These are phyloP conservation scores for Umbelopsis ramanniana DNA, from an alignment of 192 early-diverging fungal genomes.

Conservation along the genomic window DNA sequence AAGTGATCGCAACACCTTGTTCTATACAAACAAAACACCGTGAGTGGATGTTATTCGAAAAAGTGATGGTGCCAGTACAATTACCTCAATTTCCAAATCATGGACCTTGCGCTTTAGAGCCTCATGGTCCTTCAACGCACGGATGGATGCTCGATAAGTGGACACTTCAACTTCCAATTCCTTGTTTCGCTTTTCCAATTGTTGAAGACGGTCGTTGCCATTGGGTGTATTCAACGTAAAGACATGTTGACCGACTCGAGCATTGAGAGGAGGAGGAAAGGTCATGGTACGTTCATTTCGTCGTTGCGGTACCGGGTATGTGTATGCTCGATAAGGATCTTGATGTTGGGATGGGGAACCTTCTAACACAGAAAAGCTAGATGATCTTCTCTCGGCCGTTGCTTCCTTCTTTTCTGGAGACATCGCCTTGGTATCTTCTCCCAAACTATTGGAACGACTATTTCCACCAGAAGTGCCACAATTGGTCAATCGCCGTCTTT, in stretches of 20 bases:
- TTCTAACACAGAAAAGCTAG: conserved; percentile 14
- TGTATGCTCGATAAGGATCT: conserved; percentile 13
- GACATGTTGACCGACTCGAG: background rate
- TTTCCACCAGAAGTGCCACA: background rate
- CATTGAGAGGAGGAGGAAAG: background rate
- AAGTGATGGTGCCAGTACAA: too few relatives aligned
- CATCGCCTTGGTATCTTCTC: conserved; percentile 1
- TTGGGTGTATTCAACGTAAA: background rate
- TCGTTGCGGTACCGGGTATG: conserved; percentile 13
- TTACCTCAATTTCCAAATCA: conserved; percentile 40
- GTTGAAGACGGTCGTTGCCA: conserved; percentile 17
- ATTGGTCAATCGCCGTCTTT: conserved; percentile 13
- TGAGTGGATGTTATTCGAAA: too few relatives aligned
- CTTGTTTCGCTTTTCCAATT: conserved; percentile 18
- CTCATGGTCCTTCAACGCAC: background rate
- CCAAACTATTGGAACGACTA: conserved; percentile 6
- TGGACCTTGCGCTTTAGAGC: conserved; percentile 23
- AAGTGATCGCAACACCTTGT: conserved; percentile 32
- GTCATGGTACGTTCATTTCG: conserved; percentile 3
- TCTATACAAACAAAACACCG: conserved; percentile 18
- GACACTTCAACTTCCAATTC: conserved; percentile 23
- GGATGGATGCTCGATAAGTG: conserved; percentile 18
- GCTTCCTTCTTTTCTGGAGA: background rate
- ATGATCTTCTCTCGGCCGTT: conserved; percentile 20
- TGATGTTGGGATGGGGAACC: background rate